Evolutionary conservation across 306 rosid species (phyloP).

Genomic region (Malus sylvestris): DNA sequence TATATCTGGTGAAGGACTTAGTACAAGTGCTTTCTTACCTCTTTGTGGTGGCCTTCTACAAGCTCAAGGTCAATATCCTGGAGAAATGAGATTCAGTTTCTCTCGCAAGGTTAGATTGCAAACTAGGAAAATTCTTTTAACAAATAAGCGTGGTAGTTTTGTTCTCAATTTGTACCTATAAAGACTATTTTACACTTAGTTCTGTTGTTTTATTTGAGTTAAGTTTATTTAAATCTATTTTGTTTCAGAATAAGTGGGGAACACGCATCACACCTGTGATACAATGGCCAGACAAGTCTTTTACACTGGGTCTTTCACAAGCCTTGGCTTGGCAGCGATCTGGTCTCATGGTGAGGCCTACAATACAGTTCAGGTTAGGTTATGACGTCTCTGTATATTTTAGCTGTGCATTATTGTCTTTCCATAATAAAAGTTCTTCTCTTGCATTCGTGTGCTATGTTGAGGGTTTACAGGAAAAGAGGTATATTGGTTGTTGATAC

Average conservation of each 20-base stretch:
- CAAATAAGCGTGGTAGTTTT: background rate
- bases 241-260: conserved; percentile 79
- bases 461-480: background rate
- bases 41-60: conserved; percentile 92
- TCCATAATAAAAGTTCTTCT: background rate
- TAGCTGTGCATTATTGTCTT: background rate
- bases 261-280: conserved; percentile 79
- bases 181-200: background rate
- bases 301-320: conserved; percentile 79
- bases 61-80: conserved; percentile 99
- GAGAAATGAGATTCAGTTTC: conserved; percentile 96
- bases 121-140: background rate
- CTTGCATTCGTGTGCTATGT: background rate
- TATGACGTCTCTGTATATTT: background rate
- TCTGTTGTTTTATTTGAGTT: conserved; percentile 9
- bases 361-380: conserved; percentile 78
- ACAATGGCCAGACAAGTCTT: conserved; percentile 95
- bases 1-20: conserved; percentile 91
- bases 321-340: conserved; percentile 96
- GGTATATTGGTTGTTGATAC: background rate
- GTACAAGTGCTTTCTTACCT: conserved; percentile 82
- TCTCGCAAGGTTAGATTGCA: conserved; percentile 76
- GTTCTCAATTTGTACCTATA: background rate
- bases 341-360: conserved; percentile 91
- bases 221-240: conserved; percentile 11